Percentiles rank a stretch among this genome's conserved stretches.
These are phyloP conservation scores for Cerrena zonata DNA, from an alignment of 1,284 basidiomycete genomes.

Conservation along the genomic window DNA sequence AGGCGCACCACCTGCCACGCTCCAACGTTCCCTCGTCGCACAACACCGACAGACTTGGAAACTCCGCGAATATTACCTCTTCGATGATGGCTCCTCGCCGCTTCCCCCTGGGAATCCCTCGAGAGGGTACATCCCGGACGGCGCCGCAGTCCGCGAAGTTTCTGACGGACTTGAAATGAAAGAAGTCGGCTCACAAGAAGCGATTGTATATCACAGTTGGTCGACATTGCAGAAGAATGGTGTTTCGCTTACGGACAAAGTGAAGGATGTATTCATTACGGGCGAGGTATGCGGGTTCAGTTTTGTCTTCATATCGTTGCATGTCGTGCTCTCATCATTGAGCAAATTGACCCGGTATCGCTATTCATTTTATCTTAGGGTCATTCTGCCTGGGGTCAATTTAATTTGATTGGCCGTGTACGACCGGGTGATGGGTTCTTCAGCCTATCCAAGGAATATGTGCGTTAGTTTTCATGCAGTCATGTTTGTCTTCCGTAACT, in stretches of 20 bases:
- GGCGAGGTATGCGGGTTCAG: slow-evolving; percentile 51
- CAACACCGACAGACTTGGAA: slow-evolving; percentile 75
- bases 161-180: slow-evolving; percentile 38
- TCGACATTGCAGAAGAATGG: slow-evolving; percentile 13
- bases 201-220: slow-evolving; percentile 36
- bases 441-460: slow-evolving; percentile 70
- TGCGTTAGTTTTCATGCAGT: slow-evolving; percentile 29
- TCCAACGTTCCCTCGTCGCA: slow-evolving; percentile 54
- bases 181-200: slow-evolving; percentile 32
- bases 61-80: slow-evolving; percentile 63
- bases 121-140: slow-evolving; percentile 51
- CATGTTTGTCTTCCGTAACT: background rate
- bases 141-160: slow-evolving; percentile 38
- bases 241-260: slow-evolving; percentile 22
- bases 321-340: background rate
- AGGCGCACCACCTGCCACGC: slow-evolving; percentile 51
- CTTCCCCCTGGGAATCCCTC: slow-evolving; percentile 31
- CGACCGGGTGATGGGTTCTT: slow-evolving; percentile 68
- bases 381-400: slow-evolving; percentile 78
- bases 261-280: slow-evolving; percentile 59
- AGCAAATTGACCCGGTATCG: too few relatives aligned
- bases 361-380: slow-evolving; percentile 38
- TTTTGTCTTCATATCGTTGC: background rate
- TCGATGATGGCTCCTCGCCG: slow-evolving; percentile 24
- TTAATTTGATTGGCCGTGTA: slow-evolving; percentile 62